phyloP scores from a whole-genome alignment of 2,329 filamentous ascomycete genomes.

The Cytospora chrysosperma region DNA sequence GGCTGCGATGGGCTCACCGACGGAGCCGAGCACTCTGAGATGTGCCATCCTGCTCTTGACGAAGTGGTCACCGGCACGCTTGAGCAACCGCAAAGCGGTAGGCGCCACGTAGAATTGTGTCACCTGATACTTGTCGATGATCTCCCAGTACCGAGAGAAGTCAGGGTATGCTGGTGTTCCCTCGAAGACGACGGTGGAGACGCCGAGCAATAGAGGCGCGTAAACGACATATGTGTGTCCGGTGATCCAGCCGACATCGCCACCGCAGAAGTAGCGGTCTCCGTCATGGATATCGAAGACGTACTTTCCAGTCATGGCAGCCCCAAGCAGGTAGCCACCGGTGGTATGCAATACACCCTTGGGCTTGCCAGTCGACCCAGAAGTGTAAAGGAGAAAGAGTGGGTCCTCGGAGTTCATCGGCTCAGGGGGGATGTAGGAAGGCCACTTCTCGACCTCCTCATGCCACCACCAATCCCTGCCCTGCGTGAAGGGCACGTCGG shows the following conservation, averaged over 20 bases:
- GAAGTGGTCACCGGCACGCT: constrained; percentile 91
- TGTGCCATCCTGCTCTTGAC: constrained; percentile 88
- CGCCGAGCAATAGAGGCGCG: constrained; percentile 86
- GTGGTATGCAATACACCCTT: constrained; percentile 99
- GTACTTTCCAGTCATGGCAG: constrained; percentile 93
- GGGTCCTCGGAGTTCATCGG: constrained; percentile 91
- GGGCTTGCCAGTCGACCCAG: constrained; percentile 95
- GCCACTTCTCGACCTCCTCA: constrained; percentile 97
- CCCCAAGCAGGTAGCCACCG: constrained; percentile 89
- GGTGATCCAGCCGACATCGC: constrained; percentile 98
- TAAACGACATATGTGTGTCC: constrained; percentile 99
- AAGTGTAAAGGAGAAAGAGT: constrained; percentile 96
- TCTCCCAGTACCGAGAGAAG: constrained; percentile 99
- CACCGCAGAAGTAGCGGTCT: constrained; percentile 95
- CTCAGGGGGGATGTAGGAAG: constrained; percentile 86
- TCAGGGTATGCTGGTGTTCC: constrained; percentile 96
- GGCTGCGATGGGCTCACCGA: constrained; percentile 95
- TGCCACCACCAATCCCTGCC: constrained; percentile 98
- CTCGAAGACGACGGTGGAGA: constrained; percentile 95
- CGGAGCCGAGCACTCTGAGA: constrained; percentile 86
- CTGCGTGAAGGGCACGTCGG: constrained; percentile 85
- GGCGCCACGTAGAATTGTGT: constrained; percentile 99
- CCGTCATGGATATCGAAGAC: constrained; percentile 96
- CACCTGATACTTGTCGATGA: constrained; percentile 90
- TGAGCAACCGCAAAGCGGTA: constrained; percentile 87